These are phyloP conservation scores for Scheffersomyces parashehatae DNA, from an alignment of 1,139 yeast genomes.

Conservation along the genomic window DNA sequence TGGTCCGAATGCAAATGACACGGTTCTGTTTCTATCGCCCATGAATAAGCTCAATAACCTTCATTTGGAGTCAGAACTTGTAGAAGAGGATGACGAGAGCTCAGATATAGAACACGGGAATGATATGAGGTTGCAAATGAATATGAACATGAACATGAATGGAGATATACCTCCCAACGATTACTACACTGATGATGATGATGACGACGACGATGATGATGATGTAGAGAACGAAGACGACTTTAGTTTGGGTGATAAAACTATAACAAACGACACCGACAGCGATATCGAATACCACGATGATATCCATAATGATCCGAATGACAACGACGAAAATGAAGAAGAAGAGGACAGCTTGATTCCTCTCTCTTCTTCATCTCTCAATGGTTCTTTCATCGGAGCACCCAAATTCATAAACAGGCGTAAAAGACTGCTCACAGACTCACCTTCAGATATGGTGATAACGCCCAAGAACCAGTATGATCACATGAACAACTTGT, in stretches of 20 bases:
- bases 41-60: slow-evolving; percentile 16
- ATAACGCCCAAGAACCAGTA: slow-evolving; percentile 13
- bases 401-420: slow-evolving; percentile 15
- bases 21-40: slow-evolving; percentile 39
- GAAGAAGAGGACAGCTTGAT: background rate
- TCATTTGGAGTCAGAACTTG: slow-evolving; percentile 15
- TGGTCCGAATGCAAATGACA: slow-evolving; percentile 15
- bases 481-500: background rate
- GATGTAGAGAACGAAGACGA: slow-evolving; percentile 10
- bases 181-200: slow-evolving; percentile 5
- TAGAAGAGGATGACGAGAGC: slow-evolving; percentile 5
- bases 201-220: slow-evolving; percentile 8
- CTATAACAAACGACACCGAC: slow-evolving; percentile 17
- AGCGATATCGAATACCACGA: slow-evolving; percentile 13
- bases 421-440: slow-evolving; percentile 18
- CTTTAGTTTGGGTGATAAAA: slow-evolving; percentile 13
- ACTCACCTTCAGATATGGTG: slow-evolving; percentile 16
- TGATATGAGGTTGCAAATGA: no score
- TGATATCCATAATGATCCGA: slow-evolving; percentile 2
- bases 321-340: background rate
- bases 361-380: slow-evolving; percentile 2
- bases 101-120: slow-evolving; percentile 1
- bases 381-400: slow-evolving; percentile 7
- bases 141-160: no score
- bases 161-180: slow-evolving; percentile 3